Percentiles rank a stretch among this genome's conserved stretches.
Conservation (phyloP, 2,329 filamentous ascomycete species). For the Sporothrix humicola region DNA sequence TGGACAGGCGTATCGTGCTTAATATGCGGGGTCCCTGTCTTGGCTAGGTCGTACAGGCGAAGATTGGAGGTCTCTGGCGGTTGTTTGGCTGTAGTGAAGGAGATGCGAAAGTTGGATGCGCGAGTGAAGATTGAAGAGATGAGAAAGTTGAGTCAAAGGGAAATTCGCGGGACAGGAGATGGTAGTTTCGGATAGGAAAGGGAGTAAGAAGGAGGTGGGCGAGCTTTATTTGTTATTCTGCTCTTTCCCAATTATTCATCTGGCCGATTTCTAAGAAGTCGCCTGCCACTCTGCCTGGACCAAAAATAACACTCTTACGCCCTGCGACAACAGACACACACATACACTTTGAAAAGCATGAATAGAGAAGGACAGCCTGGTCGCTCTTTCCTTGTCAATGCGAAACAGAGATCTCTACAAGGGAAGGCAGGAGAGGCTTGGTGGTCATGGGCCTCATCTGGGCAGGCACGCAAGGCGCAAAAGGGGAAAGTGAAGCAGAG, state of each 20-base stretch:
- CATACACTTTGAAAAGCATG: background rate
- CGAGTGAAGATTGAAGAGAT: background rate
- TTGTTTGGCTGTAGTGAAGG: conserved; percentile 1
- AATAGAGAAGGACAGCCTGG: background rate
- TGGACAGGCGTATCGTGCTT: conserved; percentile 24
- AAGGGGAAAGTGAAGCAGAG: background rate
- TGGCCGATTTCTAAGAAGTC: conserved; percentile 28
- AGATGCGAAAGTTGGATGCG: conserved; percentile 2
- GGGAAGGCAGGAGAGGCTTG: background rate
- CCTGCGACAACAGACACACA: background rate
- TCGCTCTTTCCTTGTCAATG: conserved; percentile 9
- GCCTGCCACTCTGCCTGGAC: conserved; percentile 21
- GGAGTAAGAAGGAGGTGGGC: background rate
- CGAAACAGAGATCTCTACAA: background rate
- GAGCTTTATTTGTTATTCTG: background rate
- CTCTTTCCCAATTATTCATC: conserved; percentile 20
- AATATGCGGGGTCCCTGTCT: conserved; percentile 29
- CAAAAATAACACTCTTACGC: conserved; percentile 23
- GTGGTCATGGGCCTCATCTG: background rate
- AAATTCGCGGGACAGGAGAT: background rate
- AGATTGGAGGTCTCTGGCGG: background rate
- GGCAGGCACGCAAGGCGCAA: conserved; percentile 13
- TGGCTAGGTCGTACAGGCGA: background rate
- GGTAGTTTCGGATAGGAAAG: background rate
- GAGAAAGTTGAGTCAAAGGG: background rate